Evolutionary conservation across 108 stramenopile genomes (phyloP).

Genomic region (Skeletonema menzelii): DNA sequence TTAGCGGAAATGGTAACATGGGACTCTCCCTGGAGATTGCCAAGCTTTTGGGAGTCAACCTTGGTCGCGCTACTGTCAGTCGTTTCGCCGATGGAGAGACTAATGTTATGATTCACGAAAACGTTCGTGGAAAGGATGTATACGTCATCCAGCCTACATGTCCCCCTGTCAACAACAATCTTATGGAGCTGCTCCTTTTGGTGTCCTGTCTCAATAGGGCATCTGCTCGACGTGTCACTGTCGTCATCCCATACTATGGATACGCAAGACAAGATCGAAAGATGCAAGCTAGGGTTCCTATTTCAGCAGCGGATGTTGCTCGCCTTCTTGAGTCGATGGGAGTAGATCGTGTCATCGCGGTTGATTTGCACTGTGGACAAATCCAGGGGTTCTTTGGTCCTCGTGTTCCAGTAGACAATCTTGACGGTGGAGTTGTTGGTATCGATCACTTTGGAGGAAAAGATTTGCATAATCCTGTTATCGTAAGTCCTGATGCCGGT

Average conservation of each 20-base stretch:
- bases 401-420: slow-evolving; percentile 98
- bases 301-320: slow-evolving; percentile 99
- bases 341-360: slow-evolving; percentile 98
- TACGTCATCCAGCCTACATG: slow-evolving; percentile 98
- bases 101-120: slow-evolving; percentile 97
- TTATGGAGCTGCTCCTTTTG: slow-evolving; percentile 97
- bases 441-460: slow-evolving; percentile 98
- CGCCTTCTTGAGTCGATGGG: slow-evolving; percentile 99
- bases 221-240: slow-evolving; percentile 95
- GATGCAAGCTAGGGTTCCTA: slow-evolving; percentile 98
- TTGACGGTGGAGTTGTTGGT: slow-evolving; percentile 98
- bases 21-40: slow-evolving; percentile 93
- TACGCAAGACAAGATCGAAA: slow-evolving; percentile 99
- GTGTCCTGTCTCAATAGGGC: slow-evolving; percentile 95
- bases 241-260: slow-evolving; percentile 98
- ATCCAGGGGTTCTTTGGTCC: slow-evolving; percentile 99
- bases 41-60: slow-evolving; percentile 91
- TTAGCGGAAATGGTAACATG: slow-evolving; percentile 98
- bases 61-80: slow-evolving; percentile 95
- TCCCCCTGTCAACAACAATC: slow-evolving; percentile 98
- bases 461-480: slow-evolving; percentile 98
- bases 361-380: slow-evolving; percentile 99
- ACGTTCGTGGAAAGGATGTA: slow-evolving; percentile 97
- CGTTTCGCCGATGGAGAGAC: slow-evolving; percentile 98
- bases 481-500: slow-evolving; percentile 99